Evolutionary conservation across 164 flowering plant genomes (phyloP).

Genomic region (Annona squamosa): DNA sequence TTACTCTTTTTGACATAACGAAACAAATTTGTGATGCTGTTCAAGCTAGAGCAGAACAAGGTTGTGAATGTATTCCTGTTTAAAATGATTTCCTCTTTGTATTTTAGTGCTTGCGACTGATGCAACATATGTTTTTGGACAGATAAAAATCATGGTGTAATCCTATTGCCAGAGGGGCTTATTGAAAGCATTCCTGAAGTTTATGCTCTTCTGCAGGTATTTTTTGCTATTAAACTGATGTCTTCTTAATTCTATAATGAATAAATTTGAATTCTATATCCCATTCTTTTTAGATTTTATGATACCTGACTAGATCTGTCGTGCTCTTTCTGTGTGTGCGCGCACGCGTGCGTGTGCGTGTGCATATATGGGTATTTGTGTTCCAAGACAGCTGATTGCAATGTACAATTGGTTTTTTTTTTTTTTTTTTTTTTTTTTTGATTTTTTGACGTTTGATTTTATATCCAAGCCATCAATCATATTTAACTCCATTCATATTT

Average conservation of each 20-base stretch:
- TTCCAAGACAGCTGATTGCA: too few relatives aligned
- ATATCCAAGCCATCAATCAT: too few relatives aligned
- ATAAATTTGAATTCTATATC: neutral
- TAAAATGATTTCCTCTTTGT: neutral
- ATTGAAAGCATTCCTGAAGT: conserved; percentile 98
- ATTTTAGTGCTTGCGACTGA: conserved; percentile 1
- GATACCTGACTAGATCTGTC: neutral
- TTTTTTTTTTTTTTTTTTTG: too few relatives aligned
- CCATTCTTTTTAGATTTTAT: neutral
- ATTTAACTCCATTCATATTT: too few relatives aligned
- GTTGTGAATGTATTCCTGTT: conserved; percentile 21
- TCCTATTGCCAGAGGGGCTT: conserved; percentile 91
- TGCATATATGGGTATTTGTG: too few relatives aligned
- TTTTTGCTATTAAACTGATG: neutral
- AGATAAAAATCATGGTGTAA: conserved; percentile 96
- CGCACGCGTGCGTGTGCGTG: too few relatives aligned
- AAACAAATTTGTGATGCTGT: conserved; percentile 95
- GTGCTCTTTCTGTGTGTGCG: neutral
- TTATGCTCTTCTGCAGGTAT: conserved; percentile 91
- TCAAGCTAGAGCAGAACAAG: conserved; percentile 84
- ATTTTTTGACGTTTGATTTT: too few relatives aligned
- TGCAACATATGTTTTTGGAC: conserved; percentile 12
- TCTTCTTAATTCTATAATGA: neutral
- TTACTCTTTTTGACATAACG: conserved; percentile 90
- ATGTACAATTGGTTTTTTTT: too few relatives aligned